Evolutionary conservation across 495 filamentous ascomycete species (phyloP).

Genomic region (Massariosphaeria phaeospora): DNA sequence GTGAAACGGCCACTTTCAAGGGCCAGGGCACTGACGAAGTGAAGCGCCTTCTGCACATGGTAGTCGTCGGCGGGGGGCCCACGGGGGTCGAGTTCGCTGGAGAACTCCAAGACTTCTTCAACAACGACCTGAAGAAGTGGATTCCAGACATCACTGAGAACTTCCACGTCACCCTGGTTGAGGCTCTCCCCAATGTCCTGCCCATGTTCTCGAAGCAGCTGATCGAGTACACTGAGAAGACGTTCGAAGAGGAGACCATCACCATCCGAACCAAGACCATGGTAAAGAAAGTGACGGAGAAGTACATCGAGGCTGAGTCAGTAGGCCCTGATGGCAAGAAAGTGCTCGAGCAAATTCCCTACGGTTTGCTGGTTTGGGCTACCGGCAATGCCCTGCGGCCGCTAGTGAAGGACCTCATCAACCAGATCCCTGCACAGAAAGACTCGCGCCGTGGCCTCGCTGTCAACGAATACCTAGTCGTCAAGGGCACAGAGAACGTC

Average conservation of each 20-base stretch:
- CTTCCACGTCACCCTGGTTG: conserved; percentile 95
- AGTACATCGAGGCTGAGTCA: conserved; percentile 86
- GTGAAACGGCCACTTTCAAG: conserved; percentile 98
- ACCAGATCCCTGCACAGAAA: conserved; percentile 87
- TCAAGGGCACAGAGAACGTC: conserved; percentile 92
- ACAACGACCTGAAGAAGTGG: conserved; percentile 95
- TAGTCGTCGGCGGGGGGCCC: conserved; percentile 95
- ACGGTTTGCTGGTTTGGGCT: conserved; percentile 95
- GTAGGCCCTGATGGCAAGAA: conserved; percentile 83
- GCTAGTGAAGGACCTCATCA: conserved; percentile 84
- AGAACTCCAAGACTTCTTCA: conserved; percentile 97
- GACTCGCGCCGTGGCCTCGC: conserved; percentile 90
- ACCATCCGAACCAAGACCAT: conserved; percentile 96
- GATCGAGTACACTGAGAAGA: conserved; percentile 98
- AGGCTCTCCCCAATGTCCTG: conserved; percentile 95
- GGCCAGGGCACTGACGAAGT: conserved; percentile 86
- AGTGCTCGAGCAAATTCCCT: conserved; percentile 74
- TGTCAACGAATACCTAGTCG: conserved; percentile 97
- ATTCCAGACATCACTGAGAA: conserved; percentile 89
- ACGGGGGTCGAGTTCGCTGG: conserved; percentile 98
- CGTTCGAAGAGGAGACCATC: conserved; percentile 98
- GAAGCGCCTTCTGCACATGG: conserved; percentile 95
- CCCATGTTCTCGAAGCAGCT: conserved; percentile 99
- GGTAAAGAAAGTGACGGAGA: conserved; percentile 96
- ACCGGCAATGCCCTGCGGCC: conserved; percentile 92